These are phyloP conservation scores for Vickermania ingenoplastis DNA, from an alignment of 208 protist species.

Conservation along the genomic window DNA sequence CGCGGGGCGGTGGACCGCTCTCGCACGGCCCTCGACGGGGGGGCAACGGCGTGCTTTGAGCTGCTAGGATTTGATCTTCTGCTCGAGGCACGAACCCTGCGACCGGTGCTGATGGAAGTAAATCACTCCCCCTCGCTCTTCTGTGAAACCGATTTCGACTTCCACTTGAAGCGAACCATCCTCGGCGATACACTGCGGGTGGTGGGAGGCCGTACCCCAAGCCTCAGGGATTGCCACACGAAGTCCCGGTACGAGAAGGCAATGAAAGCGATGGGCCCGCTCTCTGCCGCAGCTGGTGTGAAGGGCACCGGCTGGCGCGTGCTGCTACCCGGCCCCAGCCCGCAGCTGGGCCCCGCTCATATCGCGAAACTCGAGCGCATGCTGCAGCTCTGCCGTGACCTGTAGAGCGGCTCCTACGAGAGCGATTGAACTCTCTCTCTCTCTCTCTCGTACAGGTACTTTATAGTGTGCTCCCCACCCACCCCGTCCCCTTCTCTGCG, in stretches of 20 bases:
- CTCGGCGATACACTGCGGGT: slow-evolving; percentile 59
- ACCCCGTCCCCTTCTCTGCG: no score
- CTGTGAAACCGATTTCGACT: slow-evolving; percentile 75
- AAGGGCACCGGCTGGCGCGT: not conserved
- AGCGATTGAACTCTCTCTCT: no score
- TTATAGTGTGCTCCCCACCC: no score
- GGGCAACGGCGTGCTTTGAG: slow-evolving; percentile 69
- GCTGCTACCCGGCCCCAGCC: not conserved
- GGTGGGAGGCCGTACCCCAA: slow-evolving; percentile 33
- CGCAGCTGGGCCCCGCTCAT: no score
- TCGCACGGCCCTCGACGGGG: slow-evolving; percentile 8
- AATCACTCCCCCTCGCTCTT: slow-evolving; percentile 88
- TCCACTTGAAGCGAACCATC: slow-evolving; percentile 62
- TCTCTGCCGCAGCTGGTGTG: not conserved
- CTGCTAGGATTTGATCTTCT: slow-evolving; percentile 87
- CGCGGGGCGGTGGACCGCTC: slow-evolving; percentile 15
- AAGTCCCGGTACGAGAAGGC: not conserved
- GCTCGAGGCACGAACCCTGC: slow-evolving; percentile 27
- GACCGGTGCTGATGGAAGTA: slow-evolving; percentile 82
- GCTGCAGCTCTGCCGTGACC: not conserved
- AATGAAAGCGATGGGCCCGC: not conserved
- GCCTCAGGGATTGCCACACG: not conserved
- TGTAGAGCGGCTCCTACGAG: no score
- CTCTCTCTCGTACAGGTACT: no score
- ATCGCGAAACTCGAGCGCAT: not conserved